These are phyloP conservation scores for Pleurozium schreberi DNA, from an alignment of 225 moss, liverwort and hornwort genomes.

Conservation along the genomic window DNA sequence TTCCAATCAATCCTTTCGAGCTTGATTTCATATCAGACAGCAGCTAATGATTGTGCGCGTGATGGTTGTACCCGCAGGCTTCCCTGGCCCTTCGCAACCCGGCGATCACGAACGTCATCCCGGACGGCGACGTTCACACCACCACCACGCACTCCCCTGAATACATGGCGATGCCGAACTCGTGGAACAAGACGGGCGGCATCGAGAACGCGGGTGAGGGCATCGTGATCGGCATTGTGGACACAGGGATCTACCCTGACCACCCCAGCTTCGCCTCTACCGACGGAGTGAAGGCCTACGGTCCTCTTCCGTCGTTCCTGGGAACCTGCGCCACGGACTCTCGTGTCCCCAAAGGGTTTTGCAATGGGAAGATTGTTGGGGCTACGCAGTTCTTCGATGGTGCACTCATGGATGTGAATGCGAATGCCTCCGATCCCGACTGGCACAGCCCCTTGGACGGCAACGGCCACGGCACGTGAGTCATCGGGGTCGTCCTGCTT, in stretches of 20 bases:
- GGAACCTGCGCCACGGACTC: constrained; percentile 5
- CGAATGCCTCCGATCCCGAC: constrained; percentile 23
- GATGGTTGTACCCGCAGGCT: not conserved
- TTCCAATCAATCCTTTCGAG: not conserved
- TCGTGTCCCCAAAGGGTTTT: constrained; percentile 20
- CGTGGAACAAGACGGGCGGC: constrained; percentile 24
- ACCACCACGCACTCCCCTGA: constrained; percentile 23
- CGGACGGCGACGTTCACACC: not conserved
- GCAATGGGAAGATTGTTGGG: constrained; percentile 40
- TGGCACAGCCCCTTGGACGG: constrained; percentile 23
- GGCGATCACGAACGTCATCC: not conserved
- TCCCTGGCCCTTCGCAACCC: not conserved
- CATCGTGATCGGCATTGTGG: constrained; percentile 31
- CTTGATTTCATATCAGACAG: not conserved
- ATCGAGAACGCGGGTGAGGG: constrained; percentile 29
- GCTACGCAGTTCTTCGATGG: constrained; percentile 18
- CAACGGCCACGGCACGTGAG: constrained; percentile 50
- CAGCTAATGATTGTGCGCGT: not conserved
- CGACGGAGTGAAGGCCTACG: constrained; percentile 11
- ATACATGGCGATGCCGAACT: constrained; percentile 31
- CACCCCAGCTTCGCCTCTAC: constrained; percentile 39
- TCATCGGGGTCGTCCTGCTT: not conserved
- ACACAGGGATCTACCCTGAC: constrained; percentile 40
- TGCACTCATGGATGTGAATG: not conserved
- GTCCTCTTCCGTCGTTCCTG: not conserved